A percentile compares a stretch with the other conserved stretches of the same genome.
These are phyloP conservation scores for Alternaria infectoria DNA, from an alignment of 2,329 filamentous ascomycete genomes.

Conservation along the genomic window DNA sequence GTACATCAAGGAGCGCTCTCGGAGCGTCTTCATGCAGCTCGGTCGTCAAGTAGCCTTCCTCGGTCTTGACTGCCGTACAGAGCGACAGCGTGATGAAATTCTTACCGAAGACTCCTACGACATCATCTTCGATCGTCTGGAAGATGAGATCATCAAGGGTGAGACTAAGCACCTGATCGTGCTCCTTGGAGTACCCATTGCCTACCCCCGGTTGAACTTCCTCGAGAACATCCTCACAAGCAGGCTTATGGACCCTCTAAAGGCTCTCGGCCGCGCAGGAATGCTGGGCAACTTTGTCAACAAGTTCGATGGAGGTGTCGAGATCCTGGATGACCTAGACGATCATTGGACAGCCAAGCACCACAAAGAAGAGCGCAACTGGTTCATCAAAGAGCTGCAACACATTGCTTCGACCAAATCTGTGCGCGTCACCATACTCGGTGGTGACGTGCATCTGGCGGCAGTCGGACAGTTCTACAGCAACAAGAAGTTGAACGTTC, in stretches of 20 bases:
- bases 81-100: slow-evolving; percentile 83
- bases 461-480: slow-evolving; percentile 95
- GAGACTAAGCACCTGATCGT: slow-evolving; percentile 91
- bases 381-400: slow-evolving; percentile 88
- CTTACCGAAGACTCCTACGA: slow-evolving; percentile 83
- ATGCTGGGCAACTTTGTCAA: slow-evolving; percentile 81
- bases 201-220: slow-evolving; percentile 59
- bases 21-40: slow-evolving; percentile 83
- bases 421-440: slow-evolving; percentile 86
- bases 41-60: slow-evolving; percentile 81
- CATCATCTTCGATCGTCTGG: slow-evolving; percentile 82
- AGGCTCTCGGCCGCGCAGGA: slow-evolving; percentile 82
- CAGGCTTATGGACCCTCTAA: slow-evolving; percentile 83
- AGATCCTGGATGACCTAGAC: slow-evolving; percentile 89
- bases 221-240: slow-evolving; percentile 78
- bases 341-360: slow-evolving; percentile 98
- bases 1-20: slow-evolving; percentile 86
- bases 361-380: slow-evolving; percentile 87
- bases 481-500: slow-evolving; percentile 73
- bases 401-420: slow-evolving; percentile 93
- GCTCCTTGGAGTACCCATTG: slow-evolving; percentile 73
- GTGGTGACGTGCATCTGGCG: slow-evolving; percentile 91
- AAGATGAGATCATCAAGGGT: slow-evolving; percentile 79
- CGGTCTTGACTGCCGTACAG: slow-evolving; percentile 88
- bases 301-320: slow-evolving; percentile 88